Evolutionary conservation across 306 rosid genomes (phyloP), one percentile per base, ranked within the genome.

Genomic region (Prunus padus): DNA sequence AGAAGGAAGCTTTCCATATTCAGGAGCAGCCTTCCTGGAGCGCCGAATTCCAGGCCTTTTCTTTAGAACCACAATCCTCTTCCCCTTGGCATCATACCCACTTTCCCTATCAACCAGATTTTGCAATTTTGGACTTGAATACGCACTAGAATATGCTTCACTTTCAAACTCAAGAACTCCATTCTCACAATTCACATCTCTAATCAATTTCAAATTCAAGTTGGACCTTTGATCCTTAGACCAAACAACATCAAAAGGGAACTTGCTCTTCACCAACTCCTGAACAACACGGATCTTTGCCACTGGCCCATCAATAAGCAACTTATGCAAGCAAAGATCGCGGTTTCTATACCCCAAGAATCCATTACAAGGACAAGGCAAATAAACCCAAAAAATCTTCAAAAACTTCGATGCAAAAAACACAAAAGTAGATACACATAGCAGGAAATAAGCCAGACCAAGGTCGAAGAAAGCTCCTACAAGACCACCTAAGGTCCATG

Each of bases 321-420:
- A 22, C 46, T 67, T 82, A 75, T 87, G 86, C 51, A 87, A 75
- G 80, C 99, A 96, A 46, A 88, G 73, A 69, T 82, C 59, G 42
- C 77, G 65, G 68, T 85, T 86, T 71, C 65, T 82, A 79, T 25
- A 87, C 62, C 98, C 98, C 16, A 90, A 87, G 66, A 86, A 23
- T 23, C 96, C 97, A 64, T 79, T 80, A 82, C 99, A 96, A 64
- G 96, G 94, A 72, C 99, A 92, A 5, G 96, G 99, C 62, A 92
- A 71, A 64, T 20, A 55, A 55, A 87, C 51, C 59, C 97, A 91
- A 18, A 86, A 56, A 68, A 89, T 1, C 50, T 77, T 31, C 71
- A 84, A 78, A 15, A 86, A 68, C 65, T 84, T 89, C 4, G 87
- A 84, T 4, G 84, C 85, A 31, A 92, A 72, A 82, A 86, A 90